Evolutionary conservation across 768 basidiomycete species (phyloP).

Genomic region (Flagelloscypha sp.): DNA sequence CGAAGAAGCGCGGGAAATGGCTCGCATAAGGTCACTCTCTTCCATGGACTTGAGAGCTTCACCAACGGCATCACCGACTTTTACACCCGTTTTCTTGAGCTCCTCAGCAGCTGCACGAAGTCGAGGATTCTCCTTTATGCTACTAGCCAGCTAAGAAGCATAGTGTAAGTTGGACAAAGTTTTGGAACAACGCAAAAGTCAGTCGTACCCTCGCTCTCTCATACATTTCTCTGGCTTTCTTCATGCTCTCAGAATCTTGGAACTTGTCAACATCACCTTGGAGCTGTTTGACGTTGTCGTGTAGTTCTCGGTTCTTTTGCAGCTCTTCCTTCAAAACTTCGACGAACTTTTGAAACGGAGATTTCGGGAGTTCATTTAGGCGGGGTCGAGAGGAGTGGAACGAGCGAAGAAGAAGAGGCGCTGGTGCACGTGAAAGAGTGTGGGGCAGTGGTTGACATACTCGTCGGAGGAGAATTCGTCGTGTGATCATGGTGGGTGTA

Average conservation of each 20-base stretch:
- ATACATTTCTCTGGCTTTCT: constrained; percentile 82
- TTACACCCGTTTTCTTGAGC: constrained; percentile 79
- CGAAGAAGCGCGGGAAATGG: constrained; percentile 75
- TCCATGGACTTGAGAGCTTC: constrained; percentile 92
- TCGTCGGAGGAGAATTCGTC: too few species aligned
- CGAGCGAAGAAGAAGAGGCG: too few species aligned
- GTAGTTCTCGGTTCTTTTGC: constrained; percentile 86
- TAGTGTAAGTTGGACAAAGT: constrained; percentile 6
- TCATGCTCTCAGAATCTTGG: constrained; percentile 96
- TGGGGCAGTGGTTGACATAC: too few species aligned
- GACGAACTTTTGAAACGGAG: constrained; percentile 94
- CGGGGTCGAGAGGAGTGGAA: constrained; percentile 65
- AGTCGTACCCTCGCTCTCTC: constrained; percentile 82
- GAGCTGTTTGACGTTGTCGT: constrained; percentile 94
- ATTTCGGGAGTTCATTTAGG: constrained; percentile 66
- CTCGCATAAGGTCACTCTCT: constrained; percentile 87
- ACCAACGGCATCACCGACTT: constrained; percentile 88
- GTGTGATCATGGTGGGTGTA: too few species aligned
- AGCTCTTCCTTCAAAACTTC: constrained; percentile 90
- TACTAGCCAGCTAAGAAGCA: constrained; percentile 64
- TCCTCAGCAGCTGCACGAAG: constrained; percentile 91
- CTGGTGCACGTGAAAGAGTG: too few species aligned
- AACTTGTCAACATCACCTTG: constrained; percentile 97
- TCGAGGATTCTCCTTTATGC: constrained; percentile 92
- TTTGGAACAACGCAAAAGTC: constrained; percentile 3